phyloP scores from a whole-genome alignment of 305 asterid species.

The Euphrasia arctica region DNA sequence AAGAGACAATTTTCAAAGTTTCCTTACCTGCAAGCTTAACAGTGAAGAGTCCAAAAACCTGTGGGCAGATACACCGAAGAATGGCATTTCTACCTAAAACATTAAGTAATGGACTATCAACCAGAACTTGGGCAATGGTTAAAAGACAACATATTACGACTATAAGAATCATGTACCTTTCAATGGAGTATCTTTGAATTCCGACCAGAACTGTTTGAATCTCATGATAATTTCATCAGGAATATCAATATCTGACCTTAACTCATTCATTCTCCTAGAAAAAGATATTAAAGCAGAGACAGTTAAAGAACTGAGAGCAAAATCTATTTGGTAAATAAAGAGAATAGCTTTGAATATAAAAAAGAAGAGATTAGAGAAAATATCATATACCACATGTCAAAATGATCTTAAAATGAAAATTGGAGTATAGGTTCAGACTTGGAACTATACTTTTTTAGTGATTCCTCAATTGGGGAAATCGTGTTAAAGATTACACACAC shows the following conservation, averaged over 20 bases:
- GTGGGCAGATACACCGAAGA: slow-evolving; percentile 89
- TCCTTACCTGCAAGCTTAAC: slow-evolving; percentile 94
- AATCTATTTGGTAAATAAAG: slow-evolving; percentile 15
- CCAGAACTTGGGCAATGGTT: slow-evolving; percentile 13
- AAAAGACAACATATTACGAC: slow-evolving; percentile 1
- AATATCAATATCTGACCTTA: slow-evolving; percentile 71
- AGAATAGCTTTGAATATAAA: slow-evolving; percentile 1
- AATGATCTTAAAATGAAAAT: slow-evolving; percentile 4
- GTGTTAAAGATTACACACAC: slow-evolving; percentile 9
- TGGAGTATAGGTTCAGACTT: not conserved
- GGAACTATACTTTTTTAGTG: not conserved
- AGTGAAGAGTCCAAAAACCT: slow-evolving; percentile 94
- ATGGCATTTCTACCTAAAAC: slow-evolving; percentile 86
- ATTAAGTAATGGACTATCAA: slow-evolving; percentile 24
- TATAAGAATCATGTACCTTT: slow-evolving; percentile 48
- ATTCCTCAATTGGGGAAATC: not conserved
- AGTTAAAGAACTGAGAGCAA: slow-evolving; percentile 15
- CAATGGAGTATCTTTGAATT: slow-evolving; percentile 66
- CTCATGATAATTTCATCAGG: slow-evolving; percentile 62
- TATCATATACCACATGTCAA: slow-evolving; percentile 1
- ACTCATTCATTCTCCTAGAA: slow-evolving; percentile 79
- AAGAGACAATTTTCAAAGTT: slow-evolving; percentile 17
- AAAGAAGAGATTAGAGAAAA: not conserved
- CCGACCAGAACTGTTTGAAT: slow-evolving; percentile 81
- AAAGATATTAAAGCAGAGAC: slow-evolving; percentile 22